Base-by-base conservation (phyloP, 2,329 filamentous ascomycete species). In the Periglandula ipomoeae region DNA sequence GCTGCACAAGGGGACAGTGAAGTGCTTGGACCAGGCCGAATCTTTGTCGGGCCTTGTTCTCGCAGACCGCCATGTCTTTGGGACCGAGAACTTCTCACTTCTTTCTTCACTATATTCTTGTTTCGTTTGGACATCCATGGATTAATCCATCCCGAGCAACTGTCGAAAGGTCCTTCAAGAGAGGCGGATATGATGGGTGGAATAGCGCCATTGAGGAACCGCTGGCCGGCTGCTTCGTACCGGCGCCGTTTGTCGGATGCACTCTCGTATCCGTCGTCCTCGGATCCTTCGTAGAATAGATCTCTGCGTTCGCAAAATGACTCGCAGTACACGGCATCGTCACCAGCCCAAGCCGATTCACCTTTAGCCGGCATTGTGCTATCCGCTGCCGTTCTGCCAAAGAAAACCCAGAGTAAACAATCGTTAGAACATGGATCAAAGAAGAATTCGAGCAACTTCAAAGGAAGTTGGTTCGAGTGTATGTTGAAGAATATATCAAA, bases 111-210 rank as follows among this genome's bases (percentile, higher is more conserved):
- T 7, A 20, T 13, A 17, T 3, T 7, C 35, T 40, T 44, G 20
- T 37, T 50, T 26, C 44, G 46, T 22, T 50, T 49, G 23, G 50
- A 55, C 26, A 49, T 47, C 65, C 65, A 67, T 5, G 65, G 65
- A 42, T 67, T 67, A 4, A 54, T 44, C 63, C 63, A 66, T 35
- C 59, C 56, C 5, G 59, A 58, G 6, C 43, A 53, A 27, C 48
- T 37, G 20, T 74, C 70, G 54, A 87, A 84, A 0, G 84, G 84
- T 0, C 84, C 84, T 51, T 67, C 72, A 3, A 87, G 67, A 5
- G 67, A 64, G 6, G 84, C 76, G 11, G 84, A 84, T 3, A 82
- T 61, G 3, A 89, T 69, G 22, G 75, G 58, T 0, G 83, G 73
- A 2, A 71, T 59, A 26, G 71, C 65, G 0, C 84, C 84, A 6